A percentile compares a stretch with the other conserved stretches of the same genome.
These are phyloP conservation scores for Abrus precatorius DNA, from an alignment of 306 rosid genomes.

Conservation along the genomic window DNA sequence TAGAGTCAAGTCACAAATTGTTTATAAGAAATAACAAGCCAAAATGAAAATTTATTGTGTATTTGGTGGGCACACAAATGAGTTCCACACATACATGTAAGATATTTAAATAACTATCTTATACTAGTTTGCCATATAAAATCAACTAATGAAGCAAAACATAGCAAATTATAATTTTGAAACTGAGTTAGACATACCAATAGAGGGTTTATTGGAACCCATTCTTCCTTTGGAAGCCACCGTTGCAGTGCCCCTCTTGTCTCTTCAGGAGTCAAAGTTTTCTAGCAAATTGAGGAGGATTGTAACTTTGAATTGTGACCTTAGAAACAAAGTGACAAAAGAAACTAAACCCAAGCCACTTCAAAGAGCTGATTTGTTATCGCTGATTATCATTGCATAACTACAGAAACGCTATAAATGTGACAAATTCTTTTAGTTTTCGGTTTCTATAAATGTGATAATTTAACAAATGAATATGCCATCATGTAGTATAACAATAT, in stretches of 20 bases:
- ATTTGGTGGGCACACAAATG: neutral
- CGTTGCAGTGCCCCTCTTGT: slow-evolving; percentile 83
- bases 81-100: neutral
- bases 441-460: neutral
- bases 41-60: neutral
- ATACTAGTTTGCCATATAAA: neutral
- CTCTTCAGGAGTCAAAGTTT: slow-evolving; percentile 88
- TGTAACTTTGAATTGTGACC: slow-evolving; percentile 35
- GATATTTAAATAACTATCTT: slow-evolving; percentile 6
- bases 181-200: slow-evolving; percentile 67
- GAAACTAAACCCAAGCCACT: slow-evolving; percentile 22
- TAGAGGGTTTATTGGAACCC: slow-evolving; percentile 96
- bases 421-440: neutral
- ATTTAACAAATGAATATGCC: neutral
- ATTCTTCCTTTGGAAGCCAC: slow-evolving; percentile 98
- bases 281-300: slow-evolving; percentile 60
- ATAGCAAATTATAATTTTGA: slow-evolving; percentile 13
- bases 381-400: neutral
- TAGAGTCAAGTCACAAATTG: slow-evolving; percentile 17
- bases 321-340: neutral
- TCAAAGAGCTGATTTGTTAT: slow-evolving; percentile 14
- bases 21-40: neutral
- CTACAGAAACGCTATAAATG: neutral
- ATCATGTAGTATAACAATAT: neutral
- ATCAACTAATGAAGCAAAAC: slow-evolving; percentile 23